Conservation (phyloP, 1,284 basidiomycete genomes). For the Moniliella sp. region DNA sequence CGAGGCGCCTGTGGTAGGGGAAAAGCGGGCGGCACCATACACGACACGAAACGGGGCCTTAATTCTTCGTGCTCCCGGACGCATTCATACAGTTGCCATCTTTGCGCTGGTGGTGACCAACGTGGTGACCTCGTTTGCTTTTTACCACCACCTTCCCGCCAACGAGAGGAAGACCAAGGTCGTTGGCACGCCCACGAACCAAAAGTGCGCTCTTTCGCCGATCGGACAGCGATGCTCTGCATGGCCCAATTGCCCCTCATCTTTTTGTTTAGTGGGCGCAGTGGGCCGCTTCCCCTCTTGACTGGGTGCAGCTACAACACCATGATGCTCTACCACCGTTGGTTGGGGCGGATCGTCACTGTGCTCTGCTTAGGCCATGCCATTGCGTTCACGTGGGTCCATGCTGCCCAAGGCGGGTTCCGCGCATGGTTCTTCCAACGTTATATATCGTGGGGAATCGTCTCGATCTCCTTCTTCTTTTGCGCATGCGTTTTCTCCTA, state of each 20-base stretch:
- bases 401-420: too few relatives aligned
- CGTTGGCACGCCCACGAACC: neutral
- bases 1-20: too few relatives aligned
- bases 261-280: conserved; percentile 27
- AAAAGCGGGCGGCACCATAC: too few relatives aligned
- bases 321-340: conserved; percentile 30
- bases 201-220: neutral
- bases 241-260: conserved; percentile 25
- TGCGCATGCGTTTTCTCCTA: too few relatives aligned
- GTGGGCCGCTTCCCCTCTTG: conserved; percentile 21
- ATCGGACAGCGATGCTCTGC: conserved; percentile 4
- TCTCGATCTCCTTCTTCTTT: too few relatives aligned
- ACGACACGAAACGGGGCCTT: too few relatives aligned
- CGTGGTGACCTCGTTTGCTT: neutral
- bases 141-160: neutral
- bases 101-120: neutral
- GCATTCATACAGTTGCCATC: neutral
- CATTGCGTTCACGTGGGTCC: too few relatives aligned
- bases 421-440: too few relatives aligned
- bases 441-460: too few relatives aligned
- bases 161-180: neutral
- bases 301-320: conserved; percentile 19
- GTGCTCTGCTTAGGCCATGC: too few relatives aligned
- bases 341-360: conserved; percentile 23
- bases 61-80: too few relatives aligned